Evolutionary conservation across 768 basidiomycete species (phyloP).

Genomic region (Galerina marginata): DNA sequence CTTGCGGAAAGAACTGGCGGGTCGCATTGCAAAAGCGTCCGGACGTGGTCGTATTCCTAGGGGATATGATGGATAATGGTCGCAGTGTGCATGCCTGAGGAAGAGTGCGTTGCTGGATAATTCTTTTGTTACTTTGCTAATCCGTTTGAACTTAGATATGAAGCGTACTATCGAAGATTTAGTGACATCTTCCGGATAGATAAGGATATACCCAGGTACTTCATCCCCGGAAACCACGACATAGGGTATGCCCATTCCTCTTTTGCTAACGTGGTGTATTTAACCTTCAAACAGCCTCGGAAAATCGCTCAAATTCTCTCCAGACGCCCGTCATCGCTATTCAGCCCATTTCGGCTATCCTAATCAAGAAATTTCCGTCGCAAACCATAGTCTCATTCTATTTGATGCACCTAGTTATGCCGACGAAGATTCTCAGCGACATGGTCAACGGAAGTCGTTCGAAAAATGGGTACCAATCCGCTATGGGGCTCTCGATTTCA

Average conservation of each 20-base stretch:
- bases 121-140: not conserved
- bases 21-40: constrained; percentile 64
- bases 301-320: constrained; percentile 47
- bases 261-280: constrained; percentile 12
- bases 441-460: constrained; percentile 43
- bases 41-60: constrained; percentile 80
- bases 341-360: constrained; percentile 76
- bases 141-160: constrained; percentile 60
- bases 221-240: constrained; percentile 92
- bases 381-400: constrained; percentile 75
- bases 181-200: constrained; percentile 66
- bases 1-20: constrained; percentile 86
- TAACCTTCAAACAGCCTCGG: constrained; percentile 51
- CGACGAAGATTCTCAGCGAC: constrained; percentile 71
- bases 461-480: constrained; percentile 52
- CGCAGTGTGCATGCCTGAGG: constrained; percentile 63
- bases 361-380: constrained; percentile 65
- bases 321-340: constrained; percentile 61
- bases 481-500: constrained; percentile 60
- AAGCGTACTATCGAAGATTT: constrained; percentile 70
- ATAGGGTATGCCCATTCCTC: constrained; percentile 56
- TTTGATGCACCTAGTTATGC: constrained; percentile 76
- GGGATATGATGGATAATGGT: constrained; percentile 93
- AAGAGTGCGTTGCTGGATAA: constrained; percentile 59
- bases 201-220: constrained; percentile 59